Base-by-base conservation (phyloP, 805 yeast genomes). In the Lipomyces mesembrius region DNA sequence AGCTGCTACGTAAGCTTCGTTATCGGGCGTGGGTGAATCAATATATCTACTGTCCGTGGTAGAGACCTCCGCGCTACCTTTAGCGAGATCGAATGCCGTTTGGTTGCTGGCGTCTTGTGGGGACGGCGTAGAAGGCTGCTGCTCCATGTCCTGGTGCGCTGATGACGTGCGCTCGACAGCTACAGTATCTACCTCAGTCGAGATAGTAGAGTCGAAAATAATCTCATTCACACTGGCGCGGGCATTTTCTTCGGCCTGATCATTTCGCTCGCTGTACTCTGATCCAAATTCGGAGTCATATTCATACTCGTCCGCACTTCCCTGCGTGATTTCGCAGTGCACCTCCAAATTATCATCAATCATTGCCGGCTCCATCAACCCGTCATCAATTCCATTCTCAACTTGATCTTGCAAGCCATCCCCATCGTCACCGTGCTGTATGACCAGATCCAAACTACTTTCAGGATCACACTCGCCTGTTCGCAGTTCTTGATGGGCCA, bases 121-220 rank as follows among this genome's bases (percentile, higher is more conserved):
- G 22, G 22, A 43, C 20, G 49, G 49, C 11, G 49, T 43, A 17
- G 49, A 43, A 7, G 49, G 20, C 22, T n/a, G 8, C 49, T 37
- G 43, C 17, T 43, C 49, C 9, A 17, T n/a, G 49, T 43, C 49
- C 49, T 43, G 49, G 20, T 43, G 22, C 20, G 2, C 22, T 6
- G 49, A 17, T 17, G 49, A 43, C 22, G 49, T 43, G 49, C 9
- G 25, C 20, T 43, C 22, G 22, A 43, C 49, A n/a, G 8, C 49
- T 17, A 43, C 49, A 6, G 49, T 43, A 11, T 43, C 49, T n/a
- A n/a, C 49, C 11, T 43, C 49, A 11, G 49, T 43, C 49, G 49
- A 43, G 22, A n/a, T 43, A 17, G 49, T 43, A 43, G 49, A 43
- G 22, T n/a, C 49, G 49, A 43, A 43, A 43, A 43, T n/a, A 43